Base-by-base conservation (phyloP, 2,329 filamentous ascomycete genomes). In the Botrytis sinoallii region DNA sequence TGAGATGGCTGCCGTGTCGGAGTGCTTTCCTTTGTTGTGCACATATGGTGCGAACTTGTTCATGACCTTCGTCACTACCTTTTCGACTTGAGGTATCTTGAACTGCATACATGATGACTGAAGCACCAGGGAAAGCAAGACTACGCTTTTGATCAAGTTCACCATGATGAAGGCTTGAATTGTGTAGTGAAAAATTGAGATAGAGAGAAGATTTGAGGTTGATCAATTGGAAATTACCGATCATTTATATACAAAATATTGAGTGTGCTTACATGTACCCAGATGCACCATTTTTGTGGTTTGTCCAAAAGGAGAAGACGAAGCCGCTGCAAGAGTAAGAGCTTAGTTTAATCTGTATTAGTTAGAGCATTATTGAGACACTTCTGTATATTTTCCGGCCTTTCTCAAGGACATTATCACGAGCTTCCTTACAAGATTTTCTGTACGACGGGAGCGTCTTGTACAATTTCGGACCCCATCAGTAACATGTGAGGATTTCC, bases 91-190 rank as follows among this genome's bases (percentile, higher is more conserved):
- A 14, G 71, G 71, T 60, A 73, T 73, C n/a, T 73, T 60, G 52
- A 73, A 42, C 44, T 73, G 71, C 32, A 42, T 42, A 52, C 71
- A 73, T 70, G 71, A 73, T 46, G 71, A 68, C 20, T 69, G 63
- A 38, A 73, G 48, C n/a, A 48, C 71, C 12, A 73, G 25, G 52
- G 65, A 69, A 22, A 69, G 55, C 7, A 60, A 68, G 48, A 70
- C 9, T 14, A 69, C 32, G 52, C 63, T 57, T 48, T 12, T 52
- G 3, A 69, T 57, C 42, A 73, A 16, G 40, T 61, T 69, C 48
- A 68, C 65, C 71, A 73, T 73, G 64, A 38, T 73, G 71, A 69
- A 73, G 10, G 55, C 40, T 55, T 52, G 22, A 29, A 29, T 60
- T 67, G 52, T 48, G 38, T 25, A n/a, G 32, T 57, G 16, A 5